Evolutionary conservation across 352 stramenopile species (phyloP), one percentile per base, ranked within the genome.

Genomic region (Globisporangium nodosum): DNA sequence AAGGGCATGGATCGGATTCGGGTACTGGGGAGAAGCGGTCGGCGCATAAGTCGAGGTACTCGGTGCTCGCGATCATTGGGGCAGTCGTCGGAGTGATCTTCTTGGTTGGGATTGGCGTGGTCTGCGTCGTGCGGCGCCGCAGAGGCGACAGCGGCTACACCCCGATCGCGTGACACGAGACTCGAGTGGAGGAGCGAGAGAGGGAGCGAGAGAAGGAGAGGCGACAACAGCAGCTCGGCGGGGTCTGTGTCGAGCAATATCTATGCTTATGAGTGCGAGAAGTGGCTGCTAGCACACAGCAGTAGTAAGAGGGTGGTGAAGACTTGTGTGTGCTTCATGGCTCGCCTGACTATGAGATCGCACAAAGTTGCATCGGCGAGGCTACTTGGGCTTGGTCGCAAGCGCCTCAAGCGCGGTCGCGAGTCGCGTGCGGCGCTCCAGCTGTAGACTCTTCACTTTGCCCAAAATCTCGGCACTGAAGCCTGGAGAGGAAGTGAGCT

Each of bases 31-130:
- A 18, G 5, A 18, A 45, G n/a, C 46, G 18, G 33, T 18, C 56
- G 62, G 31, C 56, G 52, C 47, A 68, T 61, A 50, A 68, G 65
- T 31, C 66, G 52, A 16, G 49, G 54, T 49, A 53, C 73, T 48
- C 67, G 5, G 40, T 47, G 18, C 70, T 70, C 0, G 58, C 60
- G 11, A 86, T 86, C 43, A 64, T 87, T 42, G 71, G 65, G 0
- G 73, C 79, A 33, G 65, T 87, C 13, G 68, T 76, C 2, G 81
- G 71, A 0, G 71, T 64, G 6, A 56, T 69, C 8, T 79, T 88
- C 20, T 42, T 85, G 12, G 58, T 69, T 12, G 70, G 61, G 5
- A 63, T 90, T 11, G 47, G 81, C 8, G 69, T 73, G 4, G 43
- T 78, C 0, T 74, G 49, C 21, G 27, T 74, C 51, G 42, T 91